These are phyloP conservation scores for Ophiostoma fasciatum DNA, from an alignment of 2,329 filamentous ascomycete species.

Conservation along the genomic window DNA sequence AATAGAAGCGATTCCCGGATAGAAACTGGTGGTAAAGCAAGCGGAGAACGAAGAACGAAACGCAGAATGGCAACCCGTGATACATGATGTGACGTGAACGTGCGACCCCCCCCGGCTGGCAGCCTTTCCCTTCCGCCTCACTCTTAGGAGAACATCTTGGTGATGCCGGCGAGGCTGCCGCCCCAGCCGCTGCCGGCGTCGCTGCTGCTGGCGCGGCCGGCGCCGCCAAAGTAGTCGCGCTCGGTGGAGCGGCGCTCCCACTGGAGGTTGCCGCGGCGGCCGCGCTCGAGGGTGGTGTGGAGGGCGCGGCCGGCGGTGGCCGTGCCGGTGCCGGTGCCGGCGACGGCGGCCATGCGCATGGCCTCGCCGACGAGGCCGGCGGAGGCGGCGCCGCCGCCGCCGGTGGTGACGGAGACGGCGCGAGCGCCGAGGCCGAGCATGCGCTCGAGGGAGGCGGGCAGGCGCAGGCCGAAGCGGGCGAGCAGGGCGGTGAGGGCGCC, in stretches of 20 bases:
- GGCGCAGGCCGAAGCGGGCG: conserved; percentile 60
- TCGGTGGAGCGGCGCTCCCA: conserved; percentile 26
- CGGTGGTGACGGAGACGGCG: conserved; percentile 30
- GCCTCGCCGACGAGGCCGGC: conserved; percentile 39
- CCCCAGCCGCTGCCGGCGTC: conserved; percentile 17
- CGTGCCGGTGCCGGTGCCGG: conserved; percentile 11
- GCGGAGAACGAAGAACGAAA: neutral
- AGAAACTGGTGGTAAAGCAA: no score
- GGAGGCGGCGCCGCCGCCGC: conserved; percentile 35
- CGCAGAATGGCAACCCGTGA: neutral
- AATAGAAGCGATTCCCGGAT: no score
- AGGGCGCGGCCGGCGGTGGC: conserved; percentile 12
- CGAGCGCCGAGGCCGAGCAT: conserved; percentile 39
- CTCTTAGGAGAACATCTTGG: conserved; percentile 7
- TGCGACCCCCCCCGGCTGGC: no score
- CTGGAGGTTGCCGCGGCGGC: conserved; percentile 18
- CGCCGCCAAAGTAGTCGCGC: conserved; percentile 21
- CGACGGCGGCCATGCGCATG: conserved; percentile 33
- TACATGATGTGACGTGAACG: no score
- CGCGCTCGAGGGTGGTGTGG: conserved; percentile 19
- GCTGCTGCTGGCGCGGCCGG: conserved; percentile 13
- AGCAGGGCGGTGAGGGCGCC: conserved; percentile 69
- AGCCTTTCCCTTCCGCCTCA: neutral
- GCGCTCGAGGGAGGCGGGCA: conserved; percentile 50
- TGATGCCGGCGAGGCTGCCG: conserved; percentile 7